A percentile compares a stretch with the other conserved stretches of the same genome.
Conservation (phyloP, 768 basidiomycete genomes). For the Rhodotorula kratochvilovae region DNA sequence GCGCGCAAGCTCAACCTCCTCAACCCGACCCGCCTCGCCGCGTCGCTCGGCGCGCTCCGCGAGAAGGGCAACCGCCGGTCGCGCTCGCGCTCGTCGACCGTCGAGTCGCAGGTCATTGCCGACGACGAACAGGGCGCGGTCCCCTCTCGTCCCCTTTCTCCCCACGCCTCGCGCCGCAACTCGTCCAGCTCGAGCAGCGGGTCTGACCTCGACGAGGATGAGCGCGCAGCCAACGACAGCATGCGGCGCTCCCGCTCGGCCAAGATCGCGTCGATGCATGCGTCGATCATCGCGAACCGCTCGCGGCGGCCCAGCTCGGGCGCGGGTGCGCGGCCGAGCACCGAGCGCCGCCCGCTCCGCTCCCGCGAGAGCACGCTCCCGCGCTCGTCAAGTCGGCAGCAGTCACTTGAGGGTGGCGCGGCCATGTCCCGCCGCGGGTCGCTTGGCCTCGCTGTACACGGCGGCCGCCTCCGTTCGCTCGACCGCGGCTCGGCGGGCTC, state of each 20-base stretch:
- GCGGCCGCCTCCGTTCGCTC: not conserved
- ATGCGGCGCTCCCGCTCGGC: constrained; percentile 14
- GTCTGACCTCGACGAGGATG: constrained; percentile 17
- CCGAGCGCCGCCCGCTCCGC: not conserved
- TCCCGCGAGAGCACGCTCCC: constrained; percentile 13
- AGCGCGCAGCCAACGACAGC: not conserved
- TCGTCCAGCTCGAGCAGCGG: constrained; percentile 18
- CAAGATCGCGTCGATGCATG: constrained; percentile 28
- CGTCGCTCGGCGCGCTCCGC: constrained; percentile 21
- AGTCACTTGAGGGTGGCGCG: constrained; percentile 12
- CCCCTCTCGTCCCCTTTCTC: not conserved
- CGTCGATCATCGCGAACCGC: constrained; percentile 23
- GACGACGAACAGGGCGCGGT: not conserved
- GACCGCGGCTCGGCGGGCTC: not conserved
- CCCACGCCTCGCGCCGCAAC: constrained; percentile 3
- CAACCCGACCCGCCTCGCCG: constrained; percentile 21
- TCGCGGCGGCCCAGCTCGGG: constrained; percentile 25
- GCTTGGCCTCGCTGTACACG: not conserved
- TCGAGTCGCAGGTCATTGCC: not conserved
- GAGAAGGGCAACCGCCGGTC: not conserved
- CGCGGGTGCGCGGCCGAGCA: not conserved
- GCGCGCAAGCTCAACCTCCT: constrained; percentile 2
- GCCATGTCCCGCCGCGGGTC: constrained; percentile 14
- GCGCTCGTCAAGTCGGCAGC: constrained; percentile 2
- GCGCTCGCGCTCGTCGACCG: not conserved